Conservation (phyloP, 345 rosid species). For the Arabis alpina region DNA sequence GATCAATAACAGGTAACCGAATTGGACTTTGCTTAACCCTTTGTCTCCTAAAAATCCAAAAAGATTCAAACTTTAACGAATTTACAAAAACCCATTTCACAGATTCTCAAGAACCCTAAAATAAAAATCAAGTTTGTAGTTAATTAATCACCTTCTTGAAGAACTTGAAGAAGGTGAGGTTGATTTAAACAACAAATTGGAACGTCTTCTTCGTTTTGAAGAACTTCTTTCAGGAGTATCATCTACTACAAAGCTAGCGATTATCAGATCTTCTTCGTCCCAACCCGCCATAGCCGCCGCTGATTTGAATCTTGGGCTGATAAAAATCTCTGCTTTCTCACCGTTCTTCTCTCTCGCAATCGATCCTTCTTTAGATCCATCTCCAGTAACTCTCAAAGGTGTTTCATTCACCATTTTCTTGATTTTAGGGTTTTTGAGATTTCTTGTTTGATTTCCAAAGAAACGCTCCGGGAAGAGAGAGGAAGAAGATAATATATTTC, state of each 20-base stretch:
- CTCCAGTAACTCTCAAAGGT: slow-evolving; percentile 9
- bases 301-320: slow-evolving; percentile 88
- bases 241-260: slow-evolving; percentile 77
- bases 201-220: slow-evolving; percentile 62
- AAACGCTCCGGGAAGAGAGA: slow-evolving; percentile 19
- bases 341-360: slow-evolving; percentile 35
- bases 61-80: neutral
- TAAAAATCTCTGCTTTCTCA: slow-evolving; percentile 46
- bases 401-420: slow-evolving; percentile 51
- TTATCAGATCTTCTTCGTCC: slow-evolving; percentile 85
- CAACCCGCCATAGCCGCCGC: slow-evolving; percentile 96
- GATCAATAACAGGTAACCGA: slow-evolving; percentile 51
- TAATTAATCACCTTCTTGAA: slow-evolving; percentile 68
- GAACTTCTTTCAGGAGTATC: slow-evolving; percentile 80
- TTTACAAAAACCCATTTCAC: neutral
- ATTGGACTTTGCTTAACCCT: slow-evolving; percentile 56
- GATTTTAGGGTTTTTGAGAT: slow-evolving; percentile 12
- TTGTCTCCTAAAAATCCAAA: slow-evolving; percentile 53
- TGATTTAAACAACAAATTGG: slow-evolving; percentile 61
- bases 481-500: neutral
- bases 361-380: slow-evolving; percentile 39
- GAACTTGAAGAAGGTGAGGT: slow-evolving; percentile 68
- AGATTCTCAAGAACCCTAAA: slow-evolving; percentile 11
- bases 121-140: neutral
- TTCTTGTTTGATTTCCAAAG: slow-evolving; percentile 5